phyloP scores from a whole-genome alignment of 495 filamentous ascomycete genomes.

The Xylaria castorea region DNA sequence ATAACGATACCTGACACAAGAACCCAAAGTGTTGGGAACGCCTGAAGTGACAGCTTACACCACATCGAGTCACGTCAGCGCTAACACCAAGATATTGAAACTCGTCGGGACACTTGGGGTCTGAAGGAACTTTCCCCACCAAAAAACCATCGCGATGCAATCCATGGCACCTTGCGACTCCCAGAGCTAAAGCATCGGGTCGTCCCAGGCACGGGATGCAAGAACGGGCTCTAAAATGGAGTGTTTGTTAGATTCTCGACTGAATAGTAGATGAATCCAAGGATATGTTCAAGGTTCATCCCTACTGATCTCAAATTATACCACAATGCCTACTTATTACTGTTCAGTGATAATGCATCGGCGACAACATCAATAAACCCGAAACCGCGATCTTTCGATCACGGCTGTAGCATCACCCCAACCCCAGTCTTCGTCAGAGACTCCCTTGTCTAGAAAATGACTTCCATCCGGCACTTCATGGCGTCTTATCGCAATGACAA shows the following conservation, averaged over 20 bases:
- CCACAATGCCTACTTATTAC: neutral
- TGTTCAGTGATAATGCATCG: neutral
- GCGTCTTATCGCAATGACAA: slow-evolving; percentile 1
- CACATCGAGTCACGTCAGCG: slow-evolving; percentile 17
- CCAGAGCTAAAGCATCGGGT: slow-evolving; percentile 16
- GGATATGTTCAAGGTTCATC: slow-evolving; percentile 18
- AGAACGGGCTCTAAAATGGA: slow-evolving; percentile 15
- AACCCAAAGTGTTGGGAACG: slow-evolving; percentile 27
- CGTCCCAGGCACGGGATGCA: slow-evolving; percentile 23
- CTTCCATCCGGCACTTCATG: neutral
- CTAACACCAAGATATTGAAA: slow-evolving; percentile 18
- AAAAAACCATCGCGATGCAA: neutral
- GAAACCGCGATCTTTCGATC: slow-evolving; percentile 5
- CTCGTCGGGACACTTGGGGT: neutral
- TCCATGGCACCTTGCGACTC: neutral
- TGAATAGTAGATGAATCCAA: neutral
- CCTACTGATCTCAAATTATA: slow-evolving; percentile 1
- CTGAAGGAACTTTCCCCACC: slow-evolving; percentile 5
- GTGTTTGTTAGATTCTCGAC: neutral
- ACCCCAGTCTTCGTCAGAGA: neutral
- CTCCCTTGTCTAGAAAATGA: neutral
- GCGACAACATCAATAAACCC: neutral
- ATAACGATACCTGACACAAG: neutral
- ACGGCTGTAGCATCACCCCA: neutral
- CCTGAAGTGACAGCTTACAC: slow-evolving; percentile 22